Evolutionary conservation across 805 yeast genomes (phyloP).

Genomic region (Ogataea paradorogensis): DNA sequence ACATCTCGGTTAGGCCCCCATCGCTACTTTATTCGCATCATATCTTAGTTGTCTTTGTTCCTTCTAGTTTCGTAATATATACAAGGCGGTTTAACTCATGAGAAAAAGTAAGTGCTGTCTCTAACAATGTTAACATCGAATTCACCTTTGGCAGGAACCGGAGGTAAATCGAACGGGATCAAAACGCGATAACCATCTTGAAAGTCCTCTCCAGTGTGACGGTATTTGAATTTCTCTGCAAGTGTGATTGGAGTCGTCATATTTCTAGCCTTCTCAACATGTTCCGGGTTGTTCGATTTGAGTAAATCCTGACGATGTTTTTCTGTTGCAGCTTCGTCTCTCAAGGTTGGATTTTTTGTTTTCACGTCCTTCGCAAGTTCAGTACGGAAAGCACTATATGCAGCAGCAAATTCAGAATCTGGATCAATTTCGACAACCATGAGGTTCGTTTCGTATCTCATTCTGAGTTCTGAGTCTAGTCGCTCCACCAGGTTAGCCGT

Average conservation of each 20-base stretch:
- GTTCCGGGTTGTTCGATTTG: slow-evolving; percentile 48
- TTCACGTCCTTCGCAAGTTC: slow-evolving; percentile 42
- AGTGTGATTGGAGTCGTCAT: slow-evolving; percentile 74
- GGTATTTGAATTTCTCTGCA: slow-evolving; percentile 31
- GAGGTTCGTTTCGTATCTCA: slow-evolving; percentile 71
- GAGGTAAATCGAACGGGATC: slow-evolving; percentile 69
- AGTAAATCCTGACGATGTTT: slow-evolving; percentile 55
- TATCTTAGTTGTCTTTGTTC: too few relatives aligned
- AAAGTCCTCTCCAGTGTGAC: slow-evolving; percentile 18
- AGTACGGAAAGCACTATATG: slow-evolving; percentile 48
- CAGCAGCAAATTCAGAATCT: slow-evolving; percentile 47
- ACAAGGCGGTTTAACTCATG: slow-evolving; percentile 15
- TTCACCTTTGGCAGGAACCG: slow-evolving; percentile 74
- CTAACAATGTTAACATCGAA: slow-evolving; percentile 74
- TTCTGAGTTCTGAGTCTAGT: slow-evolving; percentile 74
- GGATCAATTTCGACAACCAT: slow-evolving; percentile 56
- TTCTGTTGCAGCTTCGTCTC: slow-evolving; percentile 75
- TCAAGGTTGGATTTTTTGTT: slow-evolving; percentile 56
- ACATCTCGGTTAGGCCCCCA: too few relatives aligned
- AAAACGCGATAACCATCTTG: slow-evolving; percentile 41
- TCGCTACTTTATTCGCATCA: too few relatives aligned
- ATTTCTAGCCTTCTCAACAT: slow-evolving; percentile 45
- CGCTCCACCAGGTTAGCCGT: slow-evolving; percentile 66
- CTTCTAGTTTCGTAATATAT: background rate
- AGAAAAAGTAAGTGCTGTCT: slow-evolving; percentile 78